phyloP scores from a whole-genome alignment of 164 flowering plant species.

The Umbellularia californica region DNA sequence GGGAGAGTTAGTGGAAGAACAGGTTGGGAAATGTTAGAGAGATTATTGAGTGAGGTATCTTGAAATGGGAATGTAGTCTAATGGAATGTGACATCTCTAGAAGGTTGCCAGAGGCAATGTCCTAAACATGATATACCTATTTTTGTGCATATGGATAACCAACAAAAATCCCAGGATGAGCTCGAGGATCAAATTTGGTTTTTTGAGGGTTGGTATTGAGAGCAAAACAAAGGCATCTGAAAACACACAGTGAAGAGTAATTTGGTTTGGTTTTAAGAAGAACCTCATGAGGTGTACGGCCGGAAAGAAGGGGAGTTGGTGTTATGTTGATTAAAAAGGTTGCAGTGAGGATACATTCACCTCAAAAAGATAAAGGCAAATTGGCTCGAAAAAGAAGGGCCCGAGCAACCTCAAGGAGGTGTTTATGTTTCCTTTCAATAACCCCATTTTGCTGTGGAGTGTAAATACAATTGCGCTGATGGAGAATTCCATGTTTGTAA shows the following conservation, averaged over 20 bases:
- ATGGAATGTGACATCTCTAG: background rate
- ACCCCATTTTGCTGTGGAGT: too few species aligned
- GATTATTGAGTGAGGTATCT: too few species aligned
- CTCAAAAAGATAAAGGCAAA: background rate
- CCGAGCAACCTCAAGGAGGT: too few species aligned
- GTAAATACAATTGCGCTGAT: too few species aligned
- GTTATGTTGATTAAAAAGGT: too few species aligned
- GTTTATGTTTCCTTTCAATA: too few species aligned
- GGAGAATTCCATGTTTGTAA: too few species aligned
- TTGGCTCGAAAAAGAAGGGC: too few species aligned
- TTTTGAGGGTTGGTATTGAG: background rate
- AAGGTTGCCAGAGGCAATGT: background rate
- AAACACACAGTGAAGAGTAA: background rate
- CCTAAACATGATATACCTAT: background rate
- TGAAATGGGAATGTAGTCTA: background rate
- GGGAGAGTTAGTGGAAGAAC: background rate
- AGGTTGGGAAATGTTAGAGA: background rate
- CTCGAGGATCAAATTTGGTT: background rate
- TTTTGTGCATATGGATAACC: background rate
- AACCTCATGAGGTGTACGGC: background rate
- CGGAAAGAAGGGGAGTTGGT: background rate
- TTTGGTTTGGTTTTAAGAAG: background rate
- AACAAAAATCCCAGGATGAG: background rate
- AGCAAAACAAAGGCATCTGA: background rate
- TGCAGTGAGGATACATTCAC: background rate